These are phyloP conservation scores for Scutellaria barbata DNA, from an alignment of 257 asterid species.

Conservation along the genomic window DNA sequence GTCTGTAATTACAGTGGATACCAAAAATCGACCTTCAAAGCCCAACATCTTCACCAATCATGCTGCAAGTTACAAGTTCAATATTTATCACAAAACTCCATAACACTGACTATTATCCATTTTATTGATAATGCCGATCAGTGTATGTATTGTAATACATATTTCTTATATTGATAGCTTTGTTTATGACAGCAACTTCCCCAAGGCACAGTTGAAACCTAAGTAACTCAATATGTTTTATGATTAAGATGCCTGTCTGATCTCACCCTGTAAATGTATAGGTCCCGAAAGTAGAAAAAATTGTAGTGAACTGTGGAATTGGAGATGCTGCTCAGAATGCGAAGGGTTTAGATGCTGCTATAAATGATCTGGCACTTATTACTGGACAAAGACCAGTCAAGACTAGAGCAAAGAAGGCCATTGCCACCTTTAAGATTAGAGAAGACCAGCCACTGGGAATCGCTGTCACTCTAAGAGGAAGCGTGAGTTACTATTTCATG, in stretches of 20 bases:
- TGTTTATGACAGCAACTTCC: constrained; percentile 1
- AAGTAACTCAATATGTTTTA: background rate
- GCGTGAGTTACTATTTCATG: constrained; percentile 46
- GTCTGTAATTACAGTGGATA: background rate
- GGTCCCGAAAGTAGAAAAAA: constrained; percentile 90
- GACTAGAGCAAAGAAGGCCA: constrained; percentile 94
- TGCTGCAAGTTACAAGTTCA: background rate
- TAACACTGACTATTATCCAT: background rate
- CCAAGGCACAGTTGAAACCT: constrained; percentile 16
- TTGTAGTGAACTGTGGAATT: constrained; percentile 97
- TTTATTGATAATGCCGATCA: constrained; percentile 6
- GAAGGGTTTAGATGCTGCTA: constrained; percentile 93
- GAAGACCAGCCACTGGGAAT: constrained; percentile 91
- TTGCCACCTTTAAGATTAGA: constrained; percentile 90
- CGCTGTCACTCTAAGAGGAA: constrained; percentile 93
- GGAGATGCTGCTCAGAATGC: constrained; percentile 99
- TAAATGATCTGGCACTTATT: constrained; percentile 86
- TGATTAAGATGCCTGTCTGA: constrained; percentile 16
- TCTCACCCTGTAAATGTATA: constrained; percentile 33
- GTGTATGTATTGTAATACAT: background rate
- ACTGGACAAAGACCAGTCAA: constrained; percentile 95
- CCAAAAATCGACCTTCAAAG: background rate
- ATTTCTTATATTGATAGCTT: constrained; percentile 4
- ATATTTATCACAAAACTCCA: background rate
- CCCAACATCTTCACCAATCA: background rate